Base-by-base conservation (phyloP, 768 basidiomycete species). In the Leucogyrophana mollusca region DNA sequence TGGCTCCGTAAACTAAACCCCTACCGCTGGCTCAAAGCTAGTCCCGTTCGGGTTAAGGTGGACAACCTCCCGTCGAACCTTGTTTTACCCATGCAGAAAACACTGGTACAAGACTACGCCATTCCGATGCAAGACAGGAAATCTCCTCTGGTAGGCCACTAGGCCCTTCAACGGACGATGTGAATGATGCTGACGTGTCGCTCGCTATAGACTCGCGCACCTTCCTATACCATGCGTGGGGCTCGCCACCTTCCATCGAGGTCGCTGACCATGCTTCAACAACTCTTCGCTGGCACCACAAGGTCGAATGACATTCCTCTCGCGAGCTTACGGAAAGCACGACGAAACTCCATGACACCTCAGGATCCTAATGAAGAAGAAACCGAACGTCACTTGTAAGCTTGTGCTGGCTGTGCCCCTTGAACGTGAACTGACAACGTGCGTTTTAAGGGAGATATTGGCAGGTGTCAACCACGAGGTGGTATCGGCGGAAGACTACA, bases 1-100 rank as follows among this genome's bases (percentile, higher is more conserved):
- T 97, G 93, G 93, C 59, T 90, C 18, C 78, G 81, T 38, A 74
- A 70, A 39, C 63, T 92, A 25, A 95, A 98, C 60, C 94, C 93
- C 2, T 97, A 96, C 65, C 76, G 83, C n/a, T 88, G 85, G 80
- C 66, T 91, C 45, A 79, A 76, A 49, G 77, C 87, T 1, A 83
- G 82, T 56, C 86, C 89, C 1, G 83, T 83, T 47, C 80, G 80
- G 1, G 77, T 87, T 34, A 82, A 78, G 45, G 85, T 89, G 4
- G 82, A 85, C 46, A 78, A 79, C 41, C 62, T 90, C 21, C 87
- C 90, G 3, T 79, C 84, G 9, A 85, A 80, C 48, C 73, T 90
- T 16, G 80, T 89, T 11, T 71, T 91, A n/a, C 87, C 87, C 0
- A 83, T 90, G 73, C 83, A 85, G 66, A 87, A 87, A 62, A 74